Percentiles rank a stretch among this genome's conserved stretches.
Evolutionary conservation across 495 filamentous ascomycete species (phyloP).

Genomic region (Hyaloscypha variabilis): DNA sequence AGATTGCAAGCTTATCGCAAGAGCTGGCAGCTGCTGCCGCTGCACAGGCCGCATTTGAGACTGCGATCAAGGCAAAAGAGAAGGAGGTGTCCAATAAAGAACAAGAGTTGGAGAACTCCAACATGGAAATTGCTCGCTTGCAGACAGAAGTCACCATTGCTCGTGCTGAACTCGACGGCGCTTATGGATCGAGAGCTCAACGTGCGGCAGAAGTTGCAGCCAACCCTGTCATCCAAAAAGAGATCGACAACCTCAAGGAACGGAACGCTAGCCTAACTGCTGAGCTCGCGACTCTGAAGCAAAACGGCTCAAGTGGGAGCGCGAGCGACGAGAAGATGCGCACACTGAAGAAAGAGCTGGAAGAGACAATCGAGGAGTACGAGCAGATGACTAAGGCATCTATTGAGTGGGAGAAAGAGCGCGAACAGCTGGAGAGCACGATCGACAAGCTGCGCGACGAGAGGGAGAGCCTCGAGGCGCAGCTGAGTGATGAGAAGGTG

Average conservation of each 20-base stretch:
- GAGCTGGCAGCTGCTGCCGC: conserved; percentile 40
- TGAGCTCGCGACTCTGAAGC: conserved; percentile 58
- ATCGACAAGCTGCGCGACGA: conserved; percentile 72
- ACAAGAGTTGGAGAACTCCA: conserved; percentile 71
- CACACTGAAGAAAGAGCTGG: conserved; percentile 60
- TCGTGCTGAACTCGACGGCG: conserved; percentile 92
- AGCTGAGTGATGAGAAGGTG: conserved; percentile 73
- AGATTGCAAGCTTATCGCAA: conserved; percentile 36
- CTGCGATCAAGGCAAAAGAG: conserved; percentile 21
- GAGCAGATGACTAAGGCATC: conserved; percentile 84
- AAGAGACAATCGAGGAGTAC: conserved; percentile 80
- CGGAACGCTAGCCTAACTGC: conserved; percentile 60
- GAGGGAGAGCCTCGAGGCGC: conserved; percentile 66
- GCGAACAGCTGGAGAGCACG: conserved; percentile 72
- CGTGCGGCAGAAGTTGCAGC: conserved; percentile 76
- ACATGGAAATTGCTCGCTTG: conserved; percentile 80
- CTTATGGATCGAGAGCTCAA: conserved; percentile 79
- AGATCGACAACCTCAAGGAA: conserved; percentile 65
- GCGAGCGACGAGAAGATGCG: conserved; percentile 61
- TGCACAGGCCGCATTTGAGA: conserved; percentile 35
- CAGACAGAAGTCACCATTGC: conserved; percentile 91
- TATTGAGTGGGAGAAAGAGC: conserved; percentile 86
- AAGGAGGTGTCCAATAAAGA: conserved; percentile 41
- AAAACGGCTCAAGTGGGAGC: conserved; percentile 49
- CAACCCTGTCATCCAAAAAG: conserved; percentile 64